Conservation (phyloP, 768 basidiomycete species). For the Russula brevipes region DNA sequence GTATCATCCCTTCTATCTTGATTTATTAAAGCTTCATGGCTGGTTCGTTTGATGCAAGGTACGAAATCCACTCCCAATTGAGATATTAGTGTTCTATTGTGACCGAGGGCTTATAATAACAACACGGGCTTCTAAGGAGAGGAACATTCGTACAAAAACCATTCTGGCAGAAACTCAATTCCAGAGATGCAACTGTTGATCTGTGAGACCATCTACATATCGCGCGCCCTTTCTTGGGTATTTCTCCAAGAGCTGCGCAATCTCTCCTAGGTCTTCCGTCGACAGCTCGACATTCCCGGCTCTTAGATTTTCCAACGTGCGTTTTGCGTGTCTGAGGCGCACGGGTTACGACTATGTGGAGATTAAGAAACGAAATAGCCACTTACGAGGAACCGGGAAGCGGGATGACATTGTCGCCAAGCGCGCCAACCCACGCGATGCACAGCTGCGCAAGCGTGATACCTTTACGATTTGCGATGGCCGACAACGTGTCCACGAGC, state of each 20-base stretch:
- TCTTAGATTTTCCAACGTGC: conserved; percentile 40
- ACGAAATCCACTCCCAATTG: no score
- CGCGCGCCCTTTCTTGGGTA: conserved; percentile 39
- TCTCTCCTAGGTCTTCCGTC: conserved; percentile 35
- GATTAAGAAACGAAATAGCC: no score
- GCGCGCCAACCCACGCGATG: conserved; percentile 38
- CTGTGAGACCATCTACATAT: conserved; percentile 30
- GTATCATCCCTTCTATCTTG: no score
- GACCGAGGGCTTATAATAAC: no score
- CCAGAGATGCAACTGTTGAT: conserved; percentile 31
- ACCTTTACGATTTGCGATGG: conserved; percentile 39
- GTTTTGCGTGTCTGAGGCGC: conserved; percentile 33
- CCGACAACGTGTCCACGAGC: conserved; percentile 39
- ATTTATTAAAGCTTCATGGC: no score
- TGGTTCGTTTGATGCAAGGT: no score
- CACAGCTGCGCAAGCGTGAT: conserved; percentile 38
- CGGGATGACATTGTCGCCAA: conserved; percentile 40
- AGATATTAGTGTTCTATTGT: no score
- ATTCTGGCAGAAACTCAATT: neutral
- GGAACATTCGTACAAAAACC: neutral
- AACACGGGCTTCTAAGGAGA: conserved; percentile 3
- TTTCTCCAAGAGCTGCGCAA: conserved; percentile 36
- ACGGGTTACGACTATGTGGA: neutral
- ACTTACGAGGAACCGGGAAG: conserved; percentile 44
- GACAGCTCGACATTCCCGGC: conserved; percentile 37